Evolutionary conservation across 768 basidiomycete genomes (phyloP), one percentile per base, ranked within the genome.

Genomic region (Tylopilus felleus): DNA sequence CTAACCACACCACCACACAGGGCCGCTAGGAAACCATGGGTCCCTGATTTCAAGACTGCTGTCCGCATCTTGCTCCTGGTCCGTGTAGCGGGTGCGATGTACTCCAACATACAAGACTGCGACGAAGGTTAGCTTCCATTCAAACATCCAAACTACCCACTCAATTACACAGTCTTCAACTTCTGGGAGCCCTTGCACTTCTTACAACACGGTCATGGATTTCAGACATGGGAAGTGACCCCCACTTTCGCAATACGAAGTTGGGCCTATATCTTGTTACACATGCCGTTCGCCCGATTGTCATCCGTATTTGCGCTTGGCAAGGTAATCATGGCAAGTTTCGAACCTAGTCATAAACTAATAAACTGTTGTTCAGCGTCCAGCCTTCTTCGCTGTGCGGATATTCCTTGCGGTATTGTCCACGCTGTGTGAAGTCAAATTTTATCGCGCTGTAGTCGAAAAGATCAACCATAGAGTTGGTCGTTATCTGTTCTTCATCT

Each of bases 111-210:
- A 52, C 83, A 86, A 63, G 97, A 98, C 66, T 98, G 97, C 58
- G 97, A 99, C 65, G 97, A 99, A 83, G 94, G 96, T 93, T 49
- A 56, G 64, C 48, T 31, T 45, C 44, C 39, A 25, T 22, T 29
- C 27, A 36, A 14, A 14, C 8, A 13, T 33, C 3, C 23, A 48
- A 36, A 38, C 0, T 27, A 41, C 19, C 3, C 17, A 36, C 46
- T 52, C 35, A 55, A 36, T 31, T n/a, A 12, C 13, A 21, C 47
- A 99, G 97, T 97, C 13, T 99, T 86, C 80, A 99, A 99, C 73
- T 99, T 97, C 71, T 98, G 93, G 93, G 97, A 98, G 66, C 97
- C 97, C 19, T 74, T 99, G 16, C 97, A 99, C 73, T 95, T 94
- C 66, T 77, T 97, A 52, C 82, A 86, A 54, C 75, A 84, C 52